Evolutionary conservation across 129 eudicot species (phyloP).

Genomic region (Oenanthe sinensis): DNA sequence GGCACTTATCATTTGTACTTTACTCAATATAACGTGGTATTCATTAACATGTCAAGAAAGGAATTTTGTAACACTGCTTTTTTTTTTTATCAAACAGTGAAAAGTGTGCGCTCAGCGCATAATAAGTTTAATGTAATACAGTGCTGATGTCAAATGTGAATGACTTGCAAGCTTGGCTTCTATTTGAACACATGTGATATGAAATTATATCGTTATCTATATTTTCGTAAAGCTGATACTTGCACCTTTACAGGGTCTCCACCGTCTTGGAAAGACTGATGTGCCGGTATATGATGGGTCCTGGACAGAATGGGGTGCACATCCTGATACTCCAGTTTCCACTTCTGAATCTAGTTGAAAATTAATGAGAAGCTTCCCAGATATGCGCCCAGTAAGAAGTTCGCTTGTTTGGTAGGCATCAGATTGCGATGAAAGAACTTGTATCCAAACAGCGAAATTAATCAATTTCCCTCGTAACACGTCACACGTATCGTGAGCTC

Average conservation of each 20-base stretch:
- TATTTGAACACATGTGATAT: not conserved
- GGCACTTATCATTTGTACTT: not conserved
- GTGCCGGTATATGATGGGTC: conserved; percentile 93
- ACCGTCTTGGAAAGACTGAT: conserved; percentile 81
- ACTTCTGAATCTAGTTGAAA: conserved; percentile 20
- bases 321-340: conserved; percentile 56
- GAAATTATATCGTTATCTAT: not conserved
- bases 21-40: not conserved
- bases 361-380: not conserved
- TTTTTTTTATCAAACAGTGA: not conserved
- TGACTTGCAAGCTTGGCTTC: not conserved
- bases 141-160: too few species aligned
- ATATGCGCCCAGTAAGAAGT: not conserved
- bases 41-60: not conserved
- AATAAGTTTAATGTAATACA: not conserved
- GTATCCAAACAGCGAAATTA: conserved; percentile 4
- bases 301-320: conserved; percentile 97
- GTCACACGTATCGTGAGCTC: too few species aligned
- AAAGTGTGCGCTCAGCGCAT: not conserved
- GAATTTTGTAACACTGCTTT: not conserved
- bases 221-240: not conserved
- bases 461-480: not conserved
- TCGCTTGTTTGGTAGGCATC: conserved; percentile 1
- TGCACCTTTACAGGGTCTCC: conserved; percentile 59
- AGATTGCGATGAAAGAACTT: conserved; percentile 9